Evolutionary conservation across 1,139 yeast genomes (phyloP), one percentile per base, ranked within the genome.

Genomic region (Meyerozyma smithsonii): DNA sequence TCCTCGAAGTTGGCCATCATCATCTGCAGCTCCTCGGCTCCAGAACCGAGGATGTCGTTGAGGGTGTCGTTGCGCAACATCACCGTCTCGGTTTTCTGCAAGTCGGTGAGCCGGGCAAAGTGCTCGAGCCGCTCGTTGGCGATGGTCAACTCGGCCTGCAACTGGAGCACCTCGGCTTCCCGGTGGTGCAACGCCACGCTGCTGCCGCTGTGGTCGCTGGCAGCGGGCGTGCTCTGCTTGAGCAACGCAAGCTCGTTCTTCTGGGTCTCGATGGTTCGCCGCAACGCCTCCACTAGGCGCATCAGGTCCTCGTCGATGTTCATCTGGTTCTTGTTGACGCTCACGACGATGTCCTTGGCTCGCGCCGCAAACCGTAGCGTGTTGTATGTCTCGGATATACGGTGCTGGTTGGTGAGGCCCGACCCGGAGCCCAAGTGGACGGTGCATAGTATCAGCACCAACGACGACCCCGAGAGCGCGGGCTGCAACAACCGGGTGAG

Each of bases 351-450:
- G 57, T 89, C 89, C 54, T 89, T 90, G 1, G 97, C 97, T 44
- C 97, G 70, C 0, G 96, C 88, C 0, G 97, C 97, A 66, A 90
- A 92, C 42, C 97, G 66, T 26, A 92, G 69, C 0, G 97, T 90
- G 54, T 88, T 88, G 38, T 83, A 72, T 0, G 97, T 88, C 56
- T 92, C 97, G 1, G 87, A 74, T 12, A 76, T 66, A 3, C 83
- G 74, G 35, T 64, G 72, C 15, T 70, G 70, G 42, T 56, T 66
- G 16, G 39, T 38, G 8, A 46, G 40, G 8, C 54, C 49, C 23
- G 42, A 47, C 10, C 47, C 46, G 5, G 69, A 56, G 2, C 83
- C 79, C 46, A 85, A 67, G 52, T 82, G 84, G 17, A 90, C 80
- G 0, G 97, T 90, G 58, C 97, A 92, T 34, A 92, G 70, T 11